Evolutionary conservation across 2,329 filamentous ascomycete genomes (phyloP), one percentile per base, ranked within the genome.

Genomic region (Penicillium sp.): DNA sequence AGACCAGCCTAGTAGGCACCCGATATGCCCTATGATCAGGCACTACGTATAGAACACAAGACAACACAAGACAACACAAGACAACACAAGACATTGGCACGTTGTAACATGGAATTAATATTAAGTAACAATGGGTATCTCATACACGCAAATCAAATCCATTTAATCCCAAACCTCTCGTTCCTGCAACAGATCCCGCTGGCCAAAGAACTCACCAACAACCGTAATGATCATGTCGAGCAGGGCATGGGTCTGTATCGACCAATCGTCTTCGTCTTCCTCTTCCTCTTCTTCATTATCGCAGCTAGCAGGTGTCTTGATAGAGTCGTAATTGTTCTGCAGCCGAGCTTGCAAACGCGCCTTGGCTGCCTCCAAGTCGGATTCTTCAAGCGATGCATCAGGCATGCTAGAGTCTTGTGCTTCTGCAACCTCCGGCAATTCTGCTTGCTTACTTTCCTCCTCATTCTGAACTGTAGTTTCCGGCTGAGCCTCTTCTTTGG

Each of bases 181-280:
- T 61, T 88, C 89, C 67, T 89, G 86, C 49, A 97, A 82, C 61
- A 97, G 76, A 74, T 97, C 93, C 63, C 88, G 83, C 76, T 97
- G 93, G 1, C 93, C 92, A 75, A 93, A 97, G 64, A 90, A 86
- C 75, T 96, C 92, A 67, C 91, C 93, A 48, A 89, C 88, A 37
- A 97, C 83, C 0, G 90, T 94, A 65, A 97, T 80, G 53, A 97
- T 90, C 91, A 96, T 96, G 75, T 95, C 93, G 35, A 97, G 80
- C 41, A 91, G 92, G n/a, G 86, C 88, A 29, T 84, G 81, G 19
- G 68, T 71, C 57, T 75, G 67, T 48, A 64, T 64, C 15, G 54
- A 54, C 35, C 63, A 50, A 68, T 69, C 57, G 57, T 69, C 56
- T 7, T 69, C 57, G 57, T 69, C 56, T 7, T 70, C 45, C 6